Percentiles rank a stretch among this genome's conserved stretches.
Conservation (phyloP, 768 basidiomycete species). For the Hirschioporus abietinus region DNA sequence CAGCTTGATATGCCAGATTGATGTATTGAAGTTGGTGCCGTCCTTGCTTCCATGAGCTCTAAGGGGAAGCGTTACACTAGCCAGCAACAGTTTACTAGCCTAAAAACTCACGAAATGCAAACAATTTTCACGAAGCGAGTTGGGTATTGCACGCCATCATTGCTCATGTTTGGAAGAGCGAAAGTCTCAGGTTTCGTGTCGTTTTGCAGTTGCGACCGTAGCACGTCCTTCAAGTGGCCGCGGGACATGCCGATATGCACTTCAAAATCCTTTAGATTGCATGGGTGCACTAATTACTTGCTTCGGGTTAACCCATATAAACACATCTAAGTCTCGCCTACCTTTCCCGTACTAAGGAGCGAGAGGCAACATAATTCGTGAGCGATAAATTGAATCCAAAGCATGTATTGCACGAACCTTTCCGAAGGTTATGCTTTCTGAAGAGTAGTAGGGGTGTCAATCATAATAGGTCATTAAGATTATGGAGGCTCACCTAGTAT, state of each 20-base stretch:
- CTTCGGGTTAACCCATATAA: slow-evolving; percentile 6
- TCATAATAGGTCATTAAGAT: slow-evolving; percentile 8
- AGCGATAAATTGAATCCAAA: slow-evolving; percentile 13
- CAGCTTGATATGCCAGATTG: slow-evolving; percentile 71
- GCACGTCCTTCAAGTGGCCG: slow-evolving; percentile 64
- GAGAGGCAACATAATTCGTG: not conserved
- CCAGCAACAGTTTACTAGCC: not conserved
- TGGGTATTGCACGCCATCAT: slow-evolving; percentile 51
- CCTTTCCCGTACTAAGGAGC: slow-evolving; percentile 27
- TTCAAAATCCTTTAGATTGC: slow-evolving; percentile 83
- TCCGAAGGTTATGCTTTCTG: slow-evolving; percentile 75
- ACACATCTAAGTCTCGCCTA: slow-evolving; percentile 14
- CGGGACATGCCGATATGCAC: slow-evolving; percentile 58
- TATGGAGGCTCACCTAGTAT: slow-evolving; percentile 55
- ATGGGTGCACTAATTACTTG: slow-evolving; percentile 59
- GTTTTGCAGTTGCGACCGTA: slow-evolving; percentile 61
- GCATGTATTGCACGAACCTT: slow-evolving; percentile 43
- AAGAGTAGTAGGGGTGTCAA: slow-evolving; percentile 4
- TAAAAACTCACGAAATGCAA: slow-evolving; percentile 57
- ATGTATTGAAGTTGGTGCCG: slow-evolving; percentile 62
- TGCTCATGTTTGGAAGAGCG: slow-evolving; percentile 48
- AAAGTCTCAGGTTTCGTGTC: slow-evolving; percentile 63
- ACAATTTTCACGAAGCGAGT: slow-evolving; percentile 70
- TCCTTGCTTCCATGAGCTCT: slow-evolving; percentile 51
- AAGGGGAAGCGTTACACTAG: not conserved